Evolutionary conservation across 1,139 yeast genomes (phyloP).

Genomic region (Sugiyamaella sp.): DNA sequence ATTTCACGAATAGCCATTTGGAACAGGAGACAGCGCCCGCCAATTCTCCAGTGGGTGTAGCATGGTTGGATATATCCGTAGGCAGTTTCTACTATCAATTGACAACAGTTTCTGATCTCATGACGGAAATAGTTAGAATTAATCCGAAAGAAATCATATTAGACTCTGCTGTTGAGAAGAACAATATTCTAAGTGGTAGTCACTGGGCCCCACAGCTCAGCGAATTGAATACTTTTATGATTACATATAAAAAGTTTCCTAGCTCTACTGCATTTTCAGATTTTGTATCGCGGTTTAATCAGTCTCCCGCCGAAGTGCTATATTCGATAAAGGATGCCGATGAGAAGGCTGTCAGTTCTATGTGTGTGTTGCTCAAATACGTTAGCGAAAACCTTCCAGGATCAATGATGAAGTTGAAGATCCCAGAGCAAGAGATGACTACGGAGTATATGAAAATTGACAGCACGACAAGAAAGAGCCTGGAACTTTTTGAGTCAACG

Average conservation of each 20-base stretch:
- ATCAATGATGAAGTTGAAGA: slow-evolving; percentile 51
- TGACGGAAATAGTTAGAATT: slow-evolving; percentile 64
- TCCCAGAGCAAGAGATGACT: slow-evolving; percentile 56
- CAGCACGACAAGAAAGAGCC: slow-evolving; percentile 75
- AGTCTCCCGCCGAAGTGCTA: slow-evolving; percentile 26
- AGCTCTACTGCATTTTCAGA: slow-evolving; percentile 36
- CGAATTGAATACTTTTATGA: slow-evolving; percentile 62
- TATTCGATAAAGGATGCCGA: slow-evolving; percentile 32
- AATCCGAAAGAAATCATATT: slow-evolving; percentile 68
- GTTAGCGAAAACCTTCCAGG: slow-evolving; percentile 61
- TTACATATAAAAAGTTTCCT: slow-evolving; percentile 50
- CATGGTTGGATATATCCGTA: slow-evolving; percentile 89
- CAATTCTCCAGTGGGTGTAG: slow-evolving; percentile 61
- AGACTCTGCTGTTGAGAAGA: slow-evolving; percentile 41
- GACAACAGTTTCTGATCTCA: slow-evolving; percentile 56
- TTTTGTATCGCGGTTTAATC: slow-evolving; percentile 29
- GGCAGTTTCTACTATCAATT: slow-evolving; percentile 75
- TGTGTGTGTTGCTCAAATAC: slow-evolving; percentile 59
- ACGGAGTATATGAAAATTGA: slow-evolving; percentile 73
- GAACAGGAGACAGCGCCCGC: slow-evolving; percentile 31
- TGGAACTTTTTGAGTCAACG: slow-evolving; percentile 63
- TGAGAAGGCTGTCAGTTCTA: slow-evolving; percentile 54
- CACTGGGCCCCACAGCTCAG: slow-evolving; percentile 62
- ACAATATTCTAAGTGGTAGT: slow-evolving; percentile 48
- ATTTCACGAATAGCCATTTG: slow-evolving; percentile 31